Conservation (phyloP, 2,329 filamentous ascomycete genomes). For the Aspergillus pseudoterreus region DNA sequence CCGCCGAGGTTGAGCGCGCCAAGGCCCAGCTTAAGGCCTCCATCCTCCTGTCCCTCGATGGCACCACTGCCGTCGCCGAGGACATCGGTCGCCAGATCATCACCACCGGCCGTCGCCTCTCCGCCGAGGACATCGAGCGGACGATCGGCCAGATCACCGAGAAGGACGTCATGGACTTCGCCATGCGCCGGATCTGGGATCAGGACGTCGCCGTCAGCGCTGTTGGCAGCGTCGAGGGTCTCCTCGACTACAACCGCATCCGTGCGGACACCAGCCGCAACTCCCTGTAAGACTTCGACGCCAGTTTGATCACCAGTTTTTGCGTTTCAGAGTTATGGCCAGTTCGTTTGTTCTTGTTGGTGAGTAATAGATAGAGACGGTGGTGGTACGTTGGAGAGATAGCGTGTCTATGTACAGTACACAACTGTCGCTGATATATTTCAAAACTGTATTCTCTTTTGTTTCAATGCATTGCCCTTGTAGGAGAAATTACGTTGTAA, state of each 20-base stretch:
- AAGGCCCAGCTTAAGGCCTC: slow-evolving; percentile 99
- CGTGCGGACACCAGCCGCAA: slow-evolving; percentile 86
- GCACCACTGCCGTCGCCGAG: slow-evolving; percentile 94
- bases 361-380: slow-evolving; percentile 27
- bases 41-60: slow-evolving; percentile 93
- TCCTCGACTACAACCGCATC: slow-evolving; percentile 52
- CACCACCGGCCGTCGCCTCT: slow-evolving; percentile 90
- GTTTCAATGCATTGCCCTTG: background rate
- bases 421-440: slow-evolving; percentile 30
- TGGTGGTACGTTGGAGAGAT: slow-evolving; percentile 16
- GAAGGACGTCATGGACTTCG: slow-evolving; percentile 97
- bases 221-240: slow-evolving; percentile 86
- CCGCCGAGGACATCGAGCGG: slow-evolving; percentile 90
- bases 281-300: slow-evolving; percentile 30
- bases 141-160: slow-evolving; percentile 83
- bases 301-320: slow-evolving; percentile 9
- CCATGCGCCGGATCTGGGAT: slow-evolving; percentile 94
- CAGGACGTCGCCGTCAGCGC: slow-evolving; percentile 92
- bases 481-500: background rate
- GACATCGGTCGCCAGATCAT: slow-evolving; percentile 98
- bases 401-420: slow-evolving; percentile 32
- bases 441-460: slow-evolving; percentile 25
- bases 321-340: slow-evolving; percentile 19
- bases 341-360: slow-evolving; percentile 15
- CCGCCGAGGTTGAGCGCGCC: slow-evolving; percentile 93